Evolutionary conservation across 495 filamentous ascomycete species (phyloP), one percentile per base, ranked within the genome.

Genomic region (Aspergillus nanangensis): DNA sequence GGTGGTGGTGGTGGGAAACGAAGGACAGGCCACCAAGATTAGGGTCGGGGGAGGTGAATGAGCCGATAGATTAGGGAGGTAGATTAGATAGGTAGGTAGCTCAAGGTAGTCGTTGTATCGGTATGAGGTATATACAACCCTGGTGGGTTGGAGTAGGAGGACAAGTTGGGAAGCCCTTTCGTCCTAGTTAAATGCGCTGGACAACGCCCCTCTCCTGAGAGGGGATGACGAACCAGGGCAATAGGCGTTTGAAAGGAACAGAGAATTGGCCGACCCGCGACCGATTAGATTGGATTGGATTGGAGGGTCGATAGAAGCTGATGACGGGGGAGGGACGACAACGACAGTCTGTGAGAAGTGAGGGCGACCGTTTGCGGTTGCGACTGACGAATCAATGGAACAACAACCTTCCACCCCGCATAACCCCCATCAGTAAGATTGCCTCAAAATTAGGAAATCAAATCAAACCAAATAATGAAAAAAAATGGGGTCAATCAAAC

Each of bases 321-420:
- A 18, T 38, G 21, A 36, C 19, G 19, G 23, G 11, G 21, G 24
- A 24, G 33, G 32, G 33, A 21, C n/a, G 37, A 29, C 15, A 21
- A 31, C 10, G n/a, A n/a, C n/a, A n/a, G n/a, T n/a, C n/a, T n/a
- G n/a, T n/a, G n/a, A n/a, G n/a, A n/a, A n/a, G n/a, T n/a, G n/a
- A n/a, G 49, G 53, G 54, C 63, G 60, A 68, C 65, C 63, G 67
- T 66, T 68, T 68, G 67, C 67, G 64, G 66, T 45, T 50, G 44
- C 38, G 51, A 53, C 35, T 60, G 59, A 67, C 53, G 55, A 61
- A 54, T 27, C 15, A 52, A 38, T 46, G 41, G 38, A 31, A 46
- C 36, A 48, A 47, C 22, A 5, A 7, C 5, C 7, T 11, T 29
- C 25, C 39, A 51, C 52, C 51, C 53, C 52, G 48, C 56, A 51